Base-by-base conservation (phyloP, 495 filamentous ascomycete species). In the Cladorrhinum samala region DNA sequence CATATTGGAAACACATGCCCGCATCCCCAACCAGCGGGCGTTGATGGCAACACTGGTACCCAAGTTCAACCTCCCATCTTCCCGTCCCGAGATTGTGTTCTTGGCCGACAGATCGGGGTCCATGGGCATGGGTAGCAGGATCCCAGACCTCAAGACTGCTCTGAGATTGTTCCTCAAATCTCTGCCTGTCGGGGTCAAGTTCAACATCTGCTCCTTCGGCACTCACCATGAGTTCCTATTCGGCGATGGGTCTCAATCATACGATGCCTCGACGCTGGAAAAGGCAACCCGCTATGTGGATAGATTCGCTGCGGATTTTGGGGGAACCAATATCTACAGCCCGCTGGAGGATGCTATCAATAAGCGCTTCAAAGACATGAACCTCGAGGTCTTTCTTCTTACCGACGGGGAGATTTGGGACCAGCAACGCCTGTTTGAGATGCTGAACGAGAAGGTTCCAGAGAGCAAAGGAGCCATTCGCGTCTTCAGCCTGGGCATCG, bases 201-300 rank as follows among this genome's bases (percentile, higher is more conserved):
- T 90, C 72, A 88, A 90, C 64, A 87, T 89, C 52, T 84, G 81
- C 65, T 86, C 81, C 1, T 90, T 90, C 54, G 86, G 86, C 9
- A 68, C 49, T 18, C 13, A 16, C 0, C 57, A 77, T 55, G 60
- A 65, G 0, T 82, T 85, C 51, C 69, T 91, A 11, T 91, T 85
- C 77, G 41, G 33, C 11, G 16, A 64, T 0, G 74, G 70, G 8
- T 85, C 81, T 38, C 67, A 72, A 52, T 62, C 65, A 0, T 89
- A 88, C 58, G 74, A 72, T 20, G 65, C 75, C 21, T 60, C 58
- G 0, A 79, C 68, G 6, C 63, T 88, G 2, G 54, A 74, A 0
- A 45, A 72, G 49, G 86, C 86, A 0, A 59, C 78, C 3, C 9
- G 14, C 0, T 75, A 83, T 57, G 71, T 81, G 5, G 54, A 76